Conservation (phyloP, 306 rosid species). For the Canavalia gladiata region DNA sequence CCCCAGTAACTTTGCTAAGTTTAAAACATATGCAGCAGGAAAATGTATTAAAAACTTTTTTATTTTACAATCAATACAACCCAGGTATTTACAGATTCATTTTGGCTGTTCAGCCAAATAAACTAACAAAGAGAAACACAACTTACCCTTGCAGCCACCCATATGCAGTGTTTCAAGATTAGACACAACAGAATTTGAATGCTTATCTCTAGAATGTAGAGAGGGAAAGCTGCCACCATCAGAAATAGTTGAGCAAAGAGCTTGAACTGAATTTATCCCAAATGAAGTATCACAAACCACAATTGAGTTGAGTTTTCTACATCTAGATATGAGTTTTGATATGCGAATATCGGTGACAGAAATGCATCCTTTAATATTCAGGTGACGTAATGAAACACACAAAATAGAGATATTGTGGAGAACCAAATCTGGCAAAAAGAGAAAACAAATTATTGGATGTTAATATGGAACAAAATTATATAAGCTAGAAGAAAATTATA, state of each 20-base stretch:
- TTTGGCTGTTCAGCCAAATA: conserved; percentile 36
- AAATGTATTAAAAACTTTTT: conserved; percentile 8
- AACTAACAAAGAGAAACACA: conserved; percentile 39
- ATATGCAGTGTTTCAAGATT: conserved; percentile 75
- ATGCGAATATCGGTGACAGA: conserved; percentile 77
- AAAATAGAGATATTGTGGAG: conserved; percentile 66
- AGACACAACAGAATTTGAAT: conserved; percentile 58
- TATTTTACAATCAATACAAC: background rate
- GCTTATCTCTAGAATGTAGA: conserved; percentile 46
- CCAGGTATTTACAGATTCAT: conserved; percentile 28
- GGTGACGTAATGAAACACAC: conserved; percentile 64
- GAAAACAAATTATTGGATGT: background rate
- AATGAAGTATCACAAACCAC: conserved; percentile 76
- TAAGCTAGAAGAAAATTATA: conserved; percentile 12
- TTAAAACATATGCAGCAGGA: conserved; percentile 23
- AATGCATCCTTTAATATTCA: conserved; percentile 80
- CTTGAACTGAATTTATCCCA: conserved; percentile 72
- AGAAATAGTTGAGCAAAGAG: conserved; percentile 66
- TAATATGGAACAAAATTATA: background rate
- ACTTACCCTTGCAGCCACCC: conserved; percentile 82
- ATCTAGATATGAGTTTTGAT: conserved; percentile 60
- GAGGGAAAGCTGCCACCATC: conserved; percentile 44
- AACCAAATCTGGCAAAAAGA: conserved; percentile 64
- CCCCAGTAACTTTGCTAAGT: conserved; percentile 24
- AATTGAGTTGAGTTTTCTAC: conserved; percentile 66